Evolutionary conservation across 2,329 filamentous ascomycete genomes (phyloP), one percentile per base, ranked within the genome.

Genomic region (Samsoniella hepiali): DNA sequence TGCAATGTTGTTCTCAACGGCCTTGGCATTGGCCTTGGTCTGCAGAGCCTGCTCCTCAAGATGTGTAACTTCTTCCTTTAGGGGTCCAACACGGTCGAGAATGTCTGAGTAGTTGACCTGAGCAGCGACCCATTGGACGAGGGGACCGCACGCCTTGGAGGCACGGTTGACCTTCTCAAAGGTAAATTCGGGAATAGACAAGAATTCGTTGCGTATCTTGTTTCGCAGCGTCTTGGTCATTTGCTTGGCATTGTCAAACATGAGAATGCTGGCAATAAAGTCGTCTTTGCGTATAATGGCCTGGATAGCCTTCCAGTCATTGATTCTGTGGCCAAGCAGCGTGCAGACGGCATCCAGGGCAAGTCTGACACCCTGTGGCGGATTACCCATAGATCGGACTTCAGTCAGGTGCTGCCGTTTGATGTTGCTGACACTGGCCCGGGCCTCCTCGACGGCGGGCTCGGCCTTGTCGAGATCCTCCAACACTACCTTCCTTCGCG

Each of bases 81-180:
- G 81, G 31, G 95, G 95, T 2, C 94, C 96, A 64, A 99, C 93
- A 44, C 92, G 88, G 73, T 98, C 93, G 67, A 99, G 81, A 70
- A 99, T 99, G 68, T 95, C 93, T n/a, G 94, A 97, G 77, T 97
- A 99, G 72, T 91, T 93, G 73, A 99, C 95, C 77, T 99, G 95
- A 27, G 95, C 96, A 74, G 91, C 85, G 3, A 97, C 94, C 95
- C 95, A 99, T 73, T 97, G 93, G 22, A 99, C 94, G 15, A 99
- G 84, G 32, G 95, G 96, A 71, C 95, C 96, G 76, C 95, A 99
- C 54, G 95, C 95, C 79, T 95, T 97, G 78, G 91, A 96, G 65
- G 95, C 95, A 70, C 93, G 91, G 77, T 97, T 96, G 75, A 97
- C 95, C 75, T 91, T 91, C 74, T 99, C 95, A 70, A 93, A 96